phyloP scores from a whole-genome alignment of 805 yeast genomes.

The Suhomyces pyralidae region DNA sequence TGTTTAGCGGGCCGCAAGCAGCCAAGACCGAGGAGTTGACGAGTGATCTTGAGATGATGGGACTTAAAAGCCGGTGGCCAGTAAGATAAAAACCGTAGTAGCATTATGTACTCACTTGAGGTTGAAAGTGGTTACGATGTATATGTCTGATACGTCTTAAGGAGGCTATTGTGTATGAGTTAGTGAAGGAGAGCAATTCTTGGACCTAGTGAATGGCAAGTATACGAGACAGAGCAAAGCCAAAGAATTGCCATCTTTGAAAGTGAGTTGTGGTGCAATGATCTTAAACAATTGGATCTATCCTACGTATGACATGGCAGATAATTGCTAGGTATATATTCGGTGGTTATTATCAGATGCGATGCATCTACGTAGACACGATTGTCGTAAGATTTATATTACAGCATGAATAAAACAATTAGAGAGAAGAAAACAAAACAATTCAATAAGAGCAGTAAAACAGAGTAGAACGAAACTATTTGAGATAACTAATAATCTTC shows the following conservation, averaged over 20 bases:
- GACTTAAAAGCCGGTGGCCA: conserved; percentile 37
- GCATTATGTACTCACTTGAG: too few relatives aligned
- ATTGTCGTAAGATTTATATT: conserved; percentile 2
- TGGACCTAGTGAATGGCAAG: too few relatives aligned
- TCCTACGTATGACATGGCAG: too few relatives aligned
- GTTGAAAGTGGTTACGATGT: too few relatives aligned
- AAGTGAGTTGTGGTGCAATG: background rate
- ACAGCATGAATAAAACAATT: conserved; percentile 2
- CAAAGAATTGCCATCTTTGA: background rate
- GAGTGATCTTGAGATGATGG: conserved; percentile 36
- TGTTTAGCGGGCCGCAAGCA: conserved; percentile 38
- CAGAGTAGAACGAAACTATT: background rate
- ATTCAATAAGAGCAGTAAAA: background rate
- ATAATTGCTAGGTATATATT: background rate
- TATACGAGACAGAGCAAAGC: too few relatives aligned
- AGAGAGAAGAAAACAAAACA: background rate
- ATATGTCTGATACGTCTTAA: too few relatives aligned
- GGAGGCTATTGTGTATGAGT: too few relatives aligned
- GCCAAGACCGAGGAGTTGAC: conserved; percentile 32
- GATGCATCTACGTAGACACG: background rate
- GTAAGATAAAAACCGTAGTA: conserved; percentile 3
- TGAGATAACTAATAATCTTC: conserved; percentile 32
- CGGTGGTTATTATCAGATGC: background rate
- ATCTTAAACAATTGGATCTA: too few relatives aligned
- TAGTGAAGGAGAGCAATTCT: too few relatives aligned